These are phyloP conservation scores for Tilletia horrida DNA, from an alignment of 1,284 basidiomycete species.

Conservation along the genomic window DNA sequence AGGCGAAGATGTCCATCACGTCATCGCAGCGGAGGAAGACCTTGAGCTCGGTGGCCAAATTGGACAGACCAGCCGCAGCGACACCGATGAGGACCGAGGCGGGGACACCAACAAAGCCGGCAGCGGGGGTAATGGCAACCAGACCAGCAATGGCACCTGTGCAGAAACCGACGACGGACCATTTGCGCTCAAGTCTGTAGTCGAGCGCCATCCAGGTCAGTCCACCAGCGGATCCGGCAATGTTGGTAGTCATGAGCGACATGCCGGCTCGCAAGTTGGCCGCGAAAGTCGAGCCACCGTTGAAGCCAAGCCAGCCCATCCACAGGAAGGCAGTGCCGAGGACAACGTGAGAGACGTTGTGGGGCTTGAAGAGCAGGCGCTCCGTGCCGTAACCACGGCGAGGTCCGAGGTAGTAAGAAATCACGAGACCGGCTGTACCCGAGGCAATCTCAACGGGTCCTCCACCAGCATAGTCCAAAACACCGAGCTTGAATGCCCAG, in stretches of 20 bases:
- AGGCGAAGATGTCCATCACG: conserved; percentile 61
- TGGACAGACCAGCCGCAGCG: conserved; percentile 71
- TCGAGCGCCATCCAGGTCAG: conserved; percentile 86
- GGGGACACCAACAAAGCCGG: conserved; percentile 63
- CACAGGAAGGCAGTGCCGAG: conserved; percentile 84
- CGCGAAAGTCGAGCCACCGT: conserved; percentile 81
- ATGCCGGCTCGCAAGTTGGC: conserved; percentile 83
- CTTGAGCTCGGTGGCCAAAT: conserved; percentile 80
- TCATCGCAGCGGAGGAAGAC: conserved; percentile 66
- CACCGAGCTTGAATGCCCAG: conserved; percentile 86
- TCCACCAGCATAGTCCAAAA: conserved; percentile 87
- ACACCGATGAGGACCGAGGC: conserved; percentile 71
- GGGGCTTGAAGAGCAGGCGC: conserved; percentile 81
- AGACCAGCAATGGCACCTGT: conserved; percentile 57
- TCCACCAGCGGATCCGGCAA: conserved; percentile 67
- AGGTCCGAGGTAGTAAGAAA: conserved; percentile 85
- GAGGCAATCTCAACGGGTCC: conserved; percentile 90
- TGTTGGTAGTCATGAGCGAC: conserved; percentile 83
- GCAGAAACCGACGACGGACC: conserved; percentile 59
- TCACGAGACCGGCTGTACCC: conserved; percentile 79
- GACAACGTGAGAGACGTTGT: conserved; percentile 84
- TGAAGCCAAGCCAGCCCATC: conserved; percentile 95
- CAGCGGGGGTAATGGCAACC: conserved; percentile 56
- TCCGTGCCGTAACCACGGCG: conserved; percentile 84
- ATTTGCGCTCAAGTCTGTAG: conserved; percentile 77